Percentiles rank a stretch among this genome's conserved stretches.
These are phyloP conservation scores for Phyllosticta paracitricarpa DNA, from an alignment of 2,329 filamentous ascomycete genomes.

Conservation along the genomic window DNA sequence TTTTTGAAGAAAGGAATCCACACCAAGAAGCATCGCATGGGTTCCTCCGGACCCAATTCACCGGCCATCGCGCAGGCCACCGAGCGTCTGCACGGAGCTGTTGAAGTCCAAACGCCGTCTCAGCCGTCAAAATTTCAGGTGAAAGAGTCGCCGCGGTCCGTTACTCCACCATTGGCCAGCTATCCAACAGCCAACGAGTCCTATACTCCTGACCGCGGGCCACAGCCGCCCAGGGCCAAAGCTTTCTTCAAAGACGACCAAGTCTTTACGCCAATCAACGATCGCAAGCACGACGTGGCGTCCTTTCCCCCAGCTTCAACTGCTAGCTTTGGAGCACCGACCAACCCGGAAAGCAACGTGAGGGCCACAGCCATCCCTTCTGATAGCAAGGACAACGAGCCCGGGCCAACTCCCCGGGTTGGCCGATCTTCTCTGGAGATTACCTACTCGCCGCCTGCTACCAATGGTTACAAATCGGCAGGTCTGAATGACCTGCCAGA, in stretches of 20 bases:
- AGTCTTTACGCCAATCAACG: slow-evolving; percentile 13
- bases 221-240: slow-evolving; percentile 23
- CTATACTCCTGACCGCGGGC: slow-evolving; percentile 45
- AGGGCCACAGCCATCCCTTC: neutral
- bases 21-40: slow-evolving; percentile 32
- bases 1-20: slow-evolving; percentile 62
- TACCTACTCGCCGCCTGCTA: slow-evolving; percentile 5
- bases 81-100: slow-evolving; percentile 35
- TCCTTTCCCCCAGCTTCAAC: slow-evolving; percentile 14
- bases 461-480: slow-evolving; percentile 5
- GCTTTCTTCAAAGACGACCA: slow-evolving; percentile 11
- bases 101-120: slow-evolving; percentile 5
- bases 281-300: slow-evolving; percentile 19
- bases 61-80: slow-evolving; percentile 42
- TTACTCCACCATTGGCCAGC: slow-evolving; percentile 37
- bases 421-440: slow-evolving; percentile 4
- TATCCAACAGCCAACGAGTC: slow-evolving; percentile 42
- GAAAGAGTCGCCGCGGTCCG: slow-evolving; percentile 34
- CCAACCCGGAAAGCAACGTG: slow-evolving; percentile 4
- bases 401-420: slow-evolving; percentile 1
- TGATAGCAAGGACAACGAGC: slow-evolving; percentile 5
- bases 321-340: neutral
- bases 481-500: slow-evolving; percentile 7
- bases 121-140: slow-evolving; percentile 17
- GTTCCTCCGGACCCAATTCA: slow-evolving; percentile 61